Percentiles rank a stretch among this genome's conserved stretches.
phyloP scores from a whole-genome alignment of 495 filamentous ascomycete species.

The Hamigera avellanea region DNA sequence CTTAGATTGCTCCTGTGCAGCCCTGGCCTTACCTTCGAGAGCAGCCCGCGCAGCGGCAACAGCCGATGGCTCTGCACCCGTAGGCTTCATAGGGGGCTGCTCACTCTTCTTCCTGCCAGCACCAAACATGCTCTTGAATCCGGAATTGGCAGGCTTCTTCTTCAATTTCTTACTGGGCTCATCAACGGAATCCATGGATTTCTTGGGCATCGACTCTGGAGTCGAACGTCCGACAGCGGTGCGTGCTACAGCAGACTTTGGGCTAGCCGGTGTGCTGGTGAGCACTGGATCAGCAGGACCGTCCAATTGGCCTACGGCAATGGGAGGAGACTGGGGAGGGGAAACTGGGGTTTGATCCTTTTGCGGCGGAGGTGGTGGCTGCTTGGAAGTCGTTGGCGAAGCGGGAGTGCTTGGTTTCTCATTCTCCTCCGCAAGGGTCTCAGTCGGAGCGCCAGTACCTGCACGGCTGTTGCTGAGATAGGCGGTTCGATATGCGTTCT shows the following conservation, averaged over 20 bases:
- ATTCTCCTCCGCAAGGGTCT: constrained; percentile 1
- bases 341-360: constrained; percentile 12
- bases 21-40: constrained; percentile 31
- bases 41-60: constrained; percentile 42
- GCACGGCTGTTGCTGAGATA: constrained; percentile 65
- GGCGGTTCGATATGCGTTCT: constrained; percentile 64
- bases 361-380: constrained; percentile 19
- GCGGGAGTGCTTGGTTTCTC: constrained; percentile 9
- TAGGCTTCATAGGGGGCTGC: constrained; percentile 25
- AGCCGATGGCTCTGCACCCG: constrained; percentile 22
- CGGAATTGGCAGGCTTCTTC: constrained; percentile 34
- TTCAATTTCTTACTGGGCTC: constrained; percentile 29
- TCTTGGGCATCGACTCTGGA: constrained; percentile 16
- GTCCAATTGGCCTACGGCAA: too few species aligned
- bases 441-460: constrained; percentile 44
- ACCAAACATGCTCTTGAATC: constrained; percentile 38
- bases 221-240: constrained; percentile 12
- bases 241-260: constrained; percentile 7
- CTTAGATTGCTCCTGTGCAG: constrained; percentile 15
- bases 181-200: constrained; percentile 15
- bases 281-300: neutral
- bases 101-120: constrained; percentile 30
- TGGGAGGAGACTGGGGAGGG: constrained; percentile 3
- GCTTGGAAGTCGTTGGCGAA: constrained; percentile 11
- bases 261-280: neutral